These are phyloP conservation scores for Leccinum barrowsii DNA, from an alignment of 768 basidiomycete species.

Conservation along the genomic window DNA sequence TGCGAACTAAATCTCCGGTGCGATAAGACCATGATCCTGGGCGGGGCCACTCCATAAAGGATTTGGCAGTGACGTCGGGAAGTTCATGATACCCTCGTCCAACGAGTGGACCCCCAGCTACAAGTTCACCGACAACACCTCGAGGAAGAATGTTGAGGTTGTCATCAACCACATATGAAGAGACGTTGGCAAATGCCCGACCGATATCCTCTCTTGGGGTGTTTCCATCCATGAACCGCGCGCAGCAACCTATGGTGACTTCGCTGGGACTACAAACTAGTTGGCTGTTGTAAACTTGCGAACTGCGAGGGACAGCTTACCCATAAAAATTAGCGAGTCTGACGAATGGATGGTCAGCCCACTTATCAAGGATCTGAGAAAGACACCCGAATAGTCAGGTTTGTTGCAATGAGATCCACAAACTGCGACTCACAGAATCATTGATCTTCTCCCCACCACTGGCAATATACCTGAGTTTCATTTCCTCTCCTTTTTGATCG, in stretches of 20 bases:
- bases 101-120: slow-evolving; percentile 48
- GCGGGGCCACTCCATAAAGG: slow-evolving; percentile 43
- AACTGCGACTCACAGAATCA: slow-evolving; percentile 38
- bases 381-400: background rate
- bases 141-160: slow-evolving; percentile 41
- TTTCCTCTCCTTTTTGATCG: slow-evolving; percentile 28
- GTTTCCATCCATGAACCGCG: slow-evolving; percentile 38
- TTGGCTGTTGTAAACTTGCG: background rate
- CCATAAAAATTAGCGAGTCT: slow-evolving; percentile 50
- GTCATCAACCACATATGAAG: slow-evolving; percentile 41
- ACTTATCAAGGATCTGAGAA: slow-evolving; percentile 40
- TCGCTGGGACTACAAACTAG: slow-evolving; percentile 41
- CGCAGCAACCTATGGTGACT: slow-evolving; percentile 50
- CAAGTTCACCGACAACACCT: slow-evolving; percentile 45
- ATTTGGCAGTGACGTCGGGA: slow-evolving; percentile 42
- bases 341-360: slow-evolving; percentile 43
- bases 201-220: slow-evolving; percentile 45
- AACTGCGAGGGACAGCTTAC: slow-evolving; percentile 13
- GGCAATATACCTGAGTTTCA: slow-evolving; percentile 41
- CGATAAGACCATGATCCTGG: slow-evolving; percentile 42
- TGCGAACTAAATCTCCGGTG: slow-evolving; percentile 48
- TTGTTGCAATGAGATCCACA: background rate
- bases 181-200: slow-evolving; percentile 34
- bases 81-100: slow-evolving; percentile 48
- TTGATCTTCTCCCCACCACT: slow-evolving; percentile 54